A percentile compares a stretch with the other conserved stretches of the same genome.
phyloP scores from a whole-genome alignment of 495 filamentous ascomycete genomes.

The Clavariopsis aquatica region DNA sequence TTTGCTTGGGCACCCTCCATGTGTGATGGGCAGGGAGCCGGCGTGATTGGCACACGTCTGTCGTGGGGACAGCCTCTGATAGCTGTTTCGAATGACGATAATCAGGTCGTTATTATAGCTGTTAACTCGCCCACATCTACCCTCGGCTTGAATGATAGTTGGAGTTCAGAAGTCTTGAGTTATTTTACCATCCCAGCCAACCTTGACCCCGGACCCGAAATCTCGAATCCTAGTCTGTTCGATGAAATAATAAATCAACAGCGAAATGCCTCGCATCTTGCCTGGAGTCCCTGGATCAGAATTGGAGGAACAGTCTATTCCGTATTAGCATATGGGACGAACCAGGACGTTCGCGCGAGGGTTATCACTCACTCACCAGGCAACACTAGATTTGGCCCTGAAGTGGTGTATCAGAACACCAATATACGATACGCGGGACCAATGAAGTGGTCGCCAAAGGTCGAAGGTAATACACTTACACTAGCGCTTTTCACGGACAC shows the following conservation, averaged over 20 bases:
- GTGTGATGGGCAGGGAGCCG: neutral
- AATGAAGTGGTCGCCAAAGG: slow-evolving; percentile 25
- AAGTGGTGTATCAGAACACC: slow-evolving; percentile 16
- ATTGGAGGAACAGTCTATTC: slow-evolving; percentile 37
- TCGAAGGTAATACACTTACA: slow-evolving; percentile 2
- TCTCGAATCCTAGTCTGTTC: slow-evolving; percentile 13
- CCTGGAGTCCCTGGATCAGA: slow-evolving; percentile 46
- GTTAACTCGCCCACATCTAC: slow-evolving; percentile 38
- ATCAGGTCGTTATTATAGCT: slow-evolving; percentile 46
- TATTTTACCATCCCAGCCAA: slow-evolving; percentile 24
- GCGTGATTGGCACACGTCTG: slow-evolving; percentile 23
- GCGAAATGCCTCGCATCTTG: slow-evolving; percentile 41
- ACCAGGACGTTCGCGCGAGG: slow-evolving; percentile 25
- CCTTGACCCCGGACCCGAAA: neutral
- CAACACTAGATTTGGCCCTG: slow-evolving; percentile 12
- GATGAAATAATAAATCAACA: slow-evolving; percentile 40
- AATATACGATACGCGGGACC: slow-evolving; percentile 18
- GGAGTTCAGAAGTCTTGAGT: slow-evolving; percentile 24
- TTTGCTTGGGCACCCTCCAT: slow-evolving; percentile 39
- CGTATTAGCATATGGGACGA: slow-evolving; percentile 45
- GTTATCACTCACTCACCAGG: slow-evolving; percentile 5
- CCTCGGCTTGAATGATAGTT: slow-evolving; percentile 19
- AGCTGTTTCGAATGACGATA: slow-evolving; percentile 50
- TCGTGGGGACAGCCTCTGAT: slow-evolving; percentile 42
- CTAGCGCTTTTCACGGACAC: slow-evolving; percentile 20